Evolutionary conservation across 805 yeast genomes (phyloP), one percentile per base, ranked within the genome.

Genomic region (Candida chilensis): DNA sequence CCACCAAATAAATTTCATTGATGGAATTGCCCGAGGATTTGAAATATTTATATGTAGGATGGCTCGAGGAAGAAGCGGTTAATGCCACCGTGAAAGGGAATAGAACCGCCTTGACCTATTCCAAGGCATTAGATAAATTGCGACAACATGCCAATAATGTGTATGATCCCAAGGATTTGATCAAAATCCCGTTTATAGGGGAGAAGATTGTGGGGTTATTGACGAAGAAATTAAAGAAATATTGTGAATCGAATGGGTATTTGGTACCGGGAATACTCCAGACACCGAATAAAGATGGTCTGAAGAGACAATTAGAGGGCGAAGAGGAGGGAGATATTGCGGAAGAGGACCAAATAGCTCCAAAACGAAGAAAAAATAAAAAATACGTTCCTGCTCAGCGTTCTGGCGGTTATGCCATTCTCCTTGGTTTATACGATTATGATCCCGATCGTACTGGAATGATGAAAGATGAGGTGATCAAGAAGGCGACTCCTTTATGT

Each of bases 391-490:
- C 96, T 0, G 65, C 62, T 28, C 73, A 74, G 36, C 56, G 88
- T 20, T 74, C 92, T 0, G 96, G 96, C 2, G 94, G 83, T 0
- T 88, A 83, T 56, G 95, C 92, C 0, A 80, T 87, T 6, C 42
- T 87, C 13, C 37, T 85, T 13, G 77, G 78, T 0, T 52, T 87
- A 3, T 54, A 63, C 29, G 60, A 71, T 27, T 49, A 46, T 17
- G 86, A 78, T 42, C 48, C 54, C 4, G 42, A 51, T 2, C 50
- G 64, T 14, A 44, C 50, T n/a, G 94, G 95, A 0, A 44, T 83
- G 41, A 64, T 77, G 4, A 80, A 74, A 44, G 72, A 71, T 8
- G 79, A 73, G 22, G 66, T 87, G 5, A 57, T 71, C 2, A 44
- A 60, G 7, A 41, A 49, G 12, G 94, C 83, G 0, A 49, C 71